Evolutionary conservation across 2,329 filamentous ascomycete genomes (phyloP).

Genomic region (Alternaria arbusti): DNA sequence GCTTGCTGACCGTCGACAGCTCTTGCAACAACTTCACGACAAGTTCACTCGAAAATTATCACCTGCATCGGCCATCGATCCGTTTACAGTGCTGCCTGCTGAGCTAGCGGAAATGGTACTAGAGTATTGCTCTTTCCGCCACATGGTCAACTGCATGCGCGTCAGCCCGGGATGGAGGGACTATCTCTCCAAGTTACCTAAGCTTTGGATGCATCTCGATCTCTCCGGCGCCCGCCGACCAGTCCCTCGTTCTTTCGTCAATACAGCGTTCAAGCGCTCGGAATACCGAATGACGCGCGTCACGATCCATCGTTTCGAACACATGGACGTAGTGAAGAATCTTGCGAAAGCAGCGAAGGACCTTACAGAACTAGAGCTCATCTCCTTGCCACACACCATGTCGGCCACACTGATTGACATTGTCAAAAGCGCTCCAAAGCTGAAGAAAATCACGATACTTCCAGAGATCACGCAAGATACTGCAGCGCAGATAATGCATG

Average conservation of each 20-base stretch:
- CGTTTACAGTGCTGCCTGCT: slow-evolving; percentile 60
- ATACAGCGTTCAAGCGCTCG: slow-evolving; percentile 51
- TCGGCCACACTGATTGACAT: slow-evolving; percentile 41
- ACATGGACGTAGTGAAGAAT: slow-evolving; percentile 51
- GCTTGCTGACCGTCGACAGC: slow-evolving; percentile 28
- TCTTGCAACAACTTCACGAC: slow-evolving; percentile 56
- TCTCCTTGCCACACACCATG: slow-evolving; percentile 29
- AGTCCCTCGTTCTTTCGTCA: slow-evolving; percentile 53
- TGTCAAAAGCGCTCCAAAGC: slow-evolving; percentile 25
- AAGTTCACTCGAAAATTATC: slow-evolving; percentile 53
- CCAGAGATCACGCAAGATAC: slow-evolving; percentile 34
- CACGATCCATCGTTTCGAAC: slow-evolving; percentile 46
- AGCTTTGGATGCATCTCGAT: slow-evolving; percentile 62
- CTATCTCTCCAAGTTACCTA: slow-evolving; percentile 56
- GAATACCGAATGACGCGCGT: slow-evolving; percentile 42
- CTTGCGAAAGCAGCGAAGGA: slow-evolving; percentile 47
- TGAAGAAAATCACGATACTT: slow-evolving; percentile 37
- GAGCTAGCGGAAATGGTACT: slow-evolving; percentile 62
- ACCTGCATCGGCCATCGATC: slow-evolving; percentile 56
- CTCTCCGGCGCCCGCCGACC: slow-evolving; percentile 54
- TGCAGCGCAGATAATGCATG: slow-evolving; percentile 36
- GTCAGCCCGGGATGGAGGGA: slow-evolving; percentile 63
- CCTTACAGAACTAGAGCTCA: slow-evolving; percentile 42
- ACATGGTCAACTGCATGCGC: slow-evolving; percentile 59
- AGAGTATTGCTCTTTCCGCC: slow-evolving; percentile 58